phyloP scores from a whole-genome alignment of 148 eudicot species.

The Vaccinium vitisidaea region DNA sequence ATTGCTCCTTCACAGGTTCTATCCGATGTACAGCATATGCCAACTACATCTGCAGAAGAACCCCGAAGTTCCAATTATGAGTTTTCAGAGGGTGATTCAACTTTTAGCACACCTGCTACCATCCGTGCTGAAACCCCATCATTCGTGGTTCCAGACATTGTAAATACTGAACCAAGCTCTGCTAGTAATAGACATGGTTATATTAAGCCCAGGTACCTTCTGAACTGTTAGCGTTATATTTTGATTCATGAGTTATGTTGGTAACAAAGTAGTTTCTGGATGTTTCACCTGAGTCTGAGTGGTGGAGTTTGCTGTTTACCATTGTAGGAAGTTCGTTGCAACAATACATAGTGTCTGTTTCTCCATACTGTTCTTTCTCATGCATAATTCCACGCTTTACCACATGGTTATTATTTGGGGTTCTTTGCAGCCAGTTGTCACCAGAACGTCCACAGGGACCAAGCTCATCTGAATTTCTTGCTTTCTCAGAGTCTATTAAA shows the following conservation, averaged over 20 bases:
- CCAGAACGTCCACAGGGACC: slow-evolving; percentile 36
- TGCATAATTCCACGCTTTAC: not conserved
- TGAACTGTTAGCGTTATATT: not conserved
- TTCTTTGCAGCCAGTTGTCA: slow-evolving; percentile 34
- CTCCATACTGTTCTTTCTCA: not conserved
- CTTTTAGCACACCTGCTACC: slow-evolving; percentile 27
- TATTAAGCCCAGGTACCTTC: slow-evolving; percentile 38
- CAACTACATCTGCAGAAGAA: slow-evolving; percentile 41
- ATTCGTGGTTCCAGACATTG: slow-evolving; percentile 21
- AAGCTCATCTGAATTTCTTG: slow-evolving; percentile 53
- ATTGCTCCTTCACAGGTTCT: slow-evolving; percentile 41
- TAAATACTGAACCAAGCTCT: slow-evolving; percentile 30
- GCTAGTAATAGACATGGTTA: slow-evolving; percentile 25
- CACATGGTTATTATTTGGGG: slow-evolving; percentile 19
- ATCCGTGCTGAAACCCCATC: slow-evolving; percentile 29
- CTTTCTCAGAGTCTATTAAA: slow-evolving; percentile 70
- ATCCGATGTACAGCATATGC: slow-evolving; percentile 26
- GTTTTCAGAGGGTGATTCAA: slow-evolving; percentile 35
- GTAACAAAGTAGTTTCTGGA: not conserved
- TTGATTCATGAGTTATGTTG: not conserved
- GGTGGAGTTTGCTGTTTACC: not conserved
- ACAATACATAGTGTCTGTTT: not conserved
- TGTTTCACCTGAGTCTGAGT: not conserved
- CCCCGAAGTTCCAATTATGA: slow-evolving; percentile 37
- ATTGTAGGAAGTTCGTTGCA: not conserved